Base-by-base conservation (phyloP, 768 basidiomycete species). In the Glaciozyma antarctica region DNA sequence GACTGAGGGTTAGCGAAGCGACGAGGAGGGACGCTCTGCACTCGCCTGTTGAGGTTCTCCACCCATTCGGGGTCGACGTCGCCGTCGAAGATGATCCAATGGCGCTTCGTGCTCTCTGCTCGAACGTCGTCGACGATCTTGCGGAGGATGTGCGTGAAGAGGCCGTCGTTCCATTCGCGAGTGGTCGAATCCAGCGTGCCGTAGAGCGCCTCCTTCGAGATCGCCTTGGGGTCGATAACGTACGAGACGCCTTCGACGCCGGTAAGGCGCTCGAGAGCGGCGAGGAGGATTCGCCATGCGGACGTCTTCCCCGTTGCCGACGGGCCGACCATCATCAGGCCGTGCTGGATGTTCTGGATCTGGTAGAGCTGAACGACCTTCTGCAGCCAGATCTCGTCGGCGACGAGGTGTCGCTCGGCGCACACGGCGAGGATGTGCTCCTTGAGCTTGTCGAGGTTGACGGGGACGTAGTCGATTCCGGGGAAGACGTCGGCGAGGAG, bases 11-110 rank as follows among this genome's bases (percentile, higher is more conserved):
- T 65, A 41, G 60, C 41, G 19, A 30, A 45, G 4, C 17, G 7
- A 30, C 13, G 22, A 26, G 0, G 30, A 17, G 43, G 26, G 16
- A 7, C 17, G 44, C 1, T 16, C 13, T 15, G 7, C 10, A 78
- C 82, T 60, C 43, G 88, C 95, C 93, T 97, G 78, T 99, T 99
- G 78, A 99, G 78, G 77, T 99, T 99, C 78, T 99, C 95, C 3
- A 99, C 95, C 95, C 95, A 98, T 78, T 99, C 95, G 0, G 94
- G 95, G 80, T 99, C 95, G 51, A 99, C 95, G 72, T 99, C 95
- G 64, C 95, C 95, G 74, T 99, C 95, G 69, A 99, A 99, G 65
- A 99, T 88, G 72, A 99, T 99, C 95, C 94, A 99, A 75, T 98
- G 95, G 41, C 95, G 80, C 79, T 94, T 97, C 22, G 84, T 82